phyloP scores from a whole-genome alignment of 2,329 filamentous ascomycete genomes.

The Hypomyces perniciosus region DNA sequence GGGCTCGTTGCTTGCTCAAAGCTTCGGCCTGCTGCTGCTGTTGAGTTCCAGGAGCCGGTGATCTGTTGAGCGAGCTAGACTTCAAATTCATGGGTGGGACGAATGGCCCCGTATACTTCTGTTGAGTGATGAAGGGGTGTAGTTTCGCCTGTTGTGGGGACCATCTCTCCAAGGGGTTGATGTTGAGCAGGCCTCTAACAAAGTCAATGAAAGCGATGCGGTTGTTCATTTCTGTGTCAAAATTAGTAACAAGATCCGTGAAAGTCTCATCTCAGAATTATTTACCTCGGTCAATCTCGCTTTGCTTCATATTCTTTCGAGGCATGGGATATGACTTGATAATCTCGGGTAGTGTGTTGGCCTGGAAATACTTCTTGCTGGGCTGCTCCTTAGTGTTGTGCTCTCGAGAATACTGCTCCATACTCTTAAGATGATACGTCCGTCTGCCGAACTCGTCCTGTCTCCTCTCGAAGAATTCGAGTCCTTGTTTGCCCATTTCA shows the following conservation, averaged over 20 bases:
- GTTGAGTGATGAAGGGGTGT: conserved; percentile 97
- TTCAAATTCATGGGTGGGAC: conserved; percentile 97
- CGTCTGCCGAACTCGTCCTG: conserved; percentile 88
- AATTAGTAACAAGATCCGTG: not conserved
- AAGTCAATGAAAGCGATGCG: conserved; percentile 97
- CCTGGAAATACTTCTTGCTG: conserved; percentile 99
- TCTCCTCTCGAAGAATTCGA: conserved; percentile 92
- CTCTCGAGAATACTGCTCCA: conserved; percentile 96
- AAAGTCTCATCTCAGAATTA: not conserved
- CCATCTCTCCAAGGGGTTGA: conserved; percentile 95
- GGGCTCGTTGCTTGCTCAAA: conserved; percentile 83
- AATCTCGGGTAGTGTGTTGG: conserved; percentile 89
- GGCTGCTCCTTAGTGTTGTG: conserved; percentile 96
- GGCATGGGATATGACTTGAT: conserved; percentile 98
- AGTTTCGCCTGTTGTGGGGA: conserved; percentile 95
- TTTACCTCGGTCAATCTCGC: conserved; percentile 88
- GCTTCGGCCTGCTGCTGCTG: conserved; percentile 95
- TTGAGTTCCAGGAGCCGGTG: conserved; percentile 86
- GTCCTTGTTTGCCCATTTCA: conserved; percentile 95
- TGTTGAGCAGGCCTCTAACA: conserved; percentile 83
- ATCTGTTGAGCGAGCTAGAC: conserved; percentile 75
- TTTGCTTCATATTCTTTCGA: conserved; percentile 98
- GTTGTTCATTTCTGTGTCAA: conserved; percentile 85
- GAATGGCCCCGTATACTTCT: conserved; percentile 94
- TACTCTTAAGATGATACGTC: conserved; percentile 87